phyloP scores from a whole-genome alignment of 208 protist genomes.

The Wallacemonas sp. region DNA sequence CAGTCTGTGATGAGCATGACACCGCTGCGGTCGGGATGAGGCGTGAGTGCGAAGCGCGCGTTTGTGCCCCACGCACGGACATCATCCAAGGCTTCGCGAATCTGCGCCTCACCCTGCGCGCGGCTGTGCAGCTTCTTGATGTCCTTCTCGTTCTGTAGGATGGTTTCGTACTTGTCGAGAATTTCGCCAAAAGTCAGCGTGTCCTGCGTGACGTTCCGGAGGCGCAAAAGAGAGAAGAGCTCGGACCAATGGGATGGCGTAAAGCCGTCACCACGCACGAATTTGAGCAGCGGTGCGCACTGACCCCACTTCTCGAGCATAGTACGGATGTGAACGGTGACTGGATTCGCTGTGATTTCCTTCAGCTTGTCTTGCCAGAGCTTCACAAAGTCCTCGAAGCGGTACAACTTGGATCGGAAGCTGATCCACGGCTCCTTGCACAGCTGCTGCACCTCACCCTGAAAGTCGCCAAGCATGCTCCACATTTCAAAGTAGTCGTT shows the following conservation, averaged over 20 bases:
- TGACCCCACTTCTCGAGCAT: constrained; percentile 87
- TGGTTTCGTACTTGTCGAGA: constrained; percentile 67
- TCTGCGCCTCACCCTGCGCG: constrained; percentile 96
- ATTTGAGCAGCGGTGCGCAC: constrained; percentile 90
- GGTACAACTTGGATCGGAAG: constrained; percentile 91
- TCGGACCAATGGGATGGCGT: constrained; percentile 94
- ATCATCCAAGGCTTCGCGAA: constrained; percentile 96
- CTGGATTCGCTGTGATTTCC: constrained; percentile 69
- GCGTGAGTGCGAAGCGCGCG: constrained; percentile 80
- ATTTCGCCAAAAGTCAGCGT: constrained; percentile 92
- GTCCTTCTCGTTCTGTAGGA: constrained; percentile 74
- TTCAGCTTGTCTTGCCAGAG: constrained; percentile 92
- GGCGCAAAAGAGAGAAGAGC: constrained; percentile 89
- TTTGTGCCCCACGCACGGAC: constrained; percentile 92
- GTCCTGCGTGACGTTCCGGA: constrained; percentile 84
- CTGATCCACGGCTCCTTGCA: constrained; percentile 92
- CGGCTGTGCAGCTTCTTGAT: constrained; percentile 94
- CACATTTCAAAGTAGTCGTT: constrained; percentile 85
- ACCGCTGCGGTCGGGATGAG: constrained; percentile 70
- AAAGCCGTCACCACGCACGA: constrained; percentile 95
- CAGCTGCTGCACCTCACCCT: constrained; percentile 79
- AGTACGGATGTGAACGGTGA: constrained; percentile 87
- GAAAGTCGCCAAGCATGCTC: constrained; percentile 86
- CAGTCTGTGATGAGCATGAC: constrained; percentile 96
- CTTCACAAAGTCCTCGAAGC: constrained; percentile 96